Base-by-base conservation (phyloP, 805 yeast species). In the Cyberlindnera lachancei region DNA sequence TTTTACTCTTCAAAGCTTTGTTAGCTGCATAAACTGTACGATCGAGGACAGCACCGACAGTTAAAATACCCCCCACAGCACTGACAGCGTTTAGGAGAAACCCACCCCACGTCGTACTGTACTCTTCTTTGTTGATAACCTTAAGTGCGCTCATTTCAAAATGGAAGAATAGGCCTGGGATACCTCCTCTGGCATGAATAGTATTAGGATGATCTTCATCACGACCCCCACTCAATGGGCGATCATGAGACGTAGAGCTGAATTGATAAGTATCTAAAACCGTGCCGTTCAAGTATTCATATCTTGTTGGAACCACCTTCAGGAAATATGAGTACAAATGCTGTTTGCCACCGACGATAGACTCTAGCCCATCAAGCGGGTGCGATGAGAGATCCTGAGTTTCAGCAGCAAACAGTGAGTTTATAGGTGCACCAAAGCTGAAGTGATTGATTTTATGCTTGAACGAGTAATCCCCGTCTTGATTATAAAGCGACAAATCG, bases 131-230 rank as follows among this genome's bases (percentile, higher is more conserved):
- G 59, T 90, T 86, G 50, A 88, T 83, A 31, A 92, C 87, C 53
- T 87, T 86, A 65, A 92, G 66, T 9, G 97, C 95, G 35, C 94
- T 79, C 56, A 92, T 87, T 50, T 92, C 97, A 59, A 88, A 88
- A 47, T 78, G 66, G 62, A 92, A 74, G 56, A 77, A 85, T 4
- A 87, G 68, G 5, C 96, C 96, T 0, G 98, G 97, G 12, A 81
- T 64, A 7, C 98, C 98, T 13, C 96, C 96, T 34, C 74, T 64
- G 3, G 79, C 72, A 43, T 82, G 92, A 16, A 79, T 42, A 0
- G 96, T 85, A 54, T 85, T 79, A 27, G 87, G 88, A 58, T 92
- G 95, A 53, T 90, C 96, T 15, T 70, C 81, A 52, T 90, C 98
- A 37, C 79, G 68, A 20, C 97, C 98, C 14, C 97, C 97, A 15